Base-by-base conservation (phyloP, 169 alveolate genomes). In the Eimeria brunetti region DNA sequence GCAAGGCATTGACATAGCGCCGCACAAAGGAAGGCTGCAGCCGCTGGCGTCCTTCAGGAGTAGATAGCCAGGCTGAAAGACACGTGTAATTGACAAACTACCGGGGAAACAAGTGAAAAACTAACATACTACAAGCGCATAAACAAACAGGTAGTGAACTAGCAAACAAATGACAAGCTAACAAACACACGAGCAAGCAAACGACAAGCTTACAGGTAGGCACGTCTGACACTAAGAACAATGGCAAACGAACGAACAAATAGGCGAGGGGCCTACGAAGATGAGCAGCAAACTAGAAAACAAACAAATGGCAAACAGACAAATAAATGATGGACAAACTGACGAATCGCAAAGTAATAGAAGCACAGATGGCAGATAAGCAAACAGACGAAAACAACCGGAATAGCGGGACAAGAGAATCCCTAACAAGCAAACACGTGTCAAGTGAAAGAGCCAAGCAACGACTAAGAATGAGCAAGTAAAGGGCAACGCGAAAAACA, bases 41-140 rank as follows among this genome's bases (percentile, higher is more conserved):
- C 58, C 41, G 91, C 24, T 33, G 91, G 36, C 73, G 73, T 51
- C 46, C 76, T 38, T 84, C 91, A n/a, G 58, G 91, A 11, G 51
- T 84, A 14, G 76, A n/a, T 30, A 84, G 33, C 91, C 91, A 84
- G 14, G 30, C 91, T 84, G 73, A 33, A 80, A 33, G 46, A 27
- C n/a, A 53, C 49, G n/a, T 18, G n/a, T 2, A 27, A 44, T 51
- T 33, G 38, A 46, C 44, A 49, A 81, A 4, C 49, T 20, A 51
- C 86, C 11, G 6, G 2, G 44, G 33, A 8, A 60, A 22, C 27
- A 16, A 58, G 27, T 51, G 58, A 51, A 8, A 5, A 51, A 51
- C 18, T 51, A 8, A 51, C 58, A 51, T 8, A 51, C 12, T 51
- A 12, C n/a, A n/a, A n/a, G n/a, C n/a, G n/a, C n/a, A 3, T 11